Conservation (phyloP, 257 asterid species). For the Solanum paucissectum region DNA sequence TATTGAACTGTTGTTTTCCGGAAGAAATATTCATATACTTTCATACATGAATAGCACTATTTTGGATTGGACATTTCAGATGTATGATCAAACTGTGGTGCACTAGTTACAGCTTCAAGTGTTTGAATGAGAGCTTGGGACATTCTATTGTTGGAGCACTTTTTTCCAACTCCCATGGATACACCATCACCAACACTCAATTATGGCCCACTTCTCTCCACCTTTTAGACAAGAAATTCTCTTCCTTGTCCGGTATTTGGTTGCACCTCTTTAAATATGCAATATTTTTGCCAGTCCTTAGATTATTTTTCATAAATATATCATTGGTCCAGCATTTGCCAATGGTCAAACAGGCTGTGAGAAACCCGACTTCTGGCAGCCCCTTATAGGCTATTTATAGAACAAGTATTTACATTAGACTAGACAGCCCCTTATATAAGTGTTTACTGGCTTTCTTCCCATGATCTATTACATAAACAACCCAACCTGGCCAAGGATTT, state of each 20-base stretch:
- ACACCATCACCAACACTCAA: too few relatives aligned
- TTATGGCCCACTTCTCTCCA: too few relatives aligned
- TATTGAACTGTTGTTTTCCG: neutral
- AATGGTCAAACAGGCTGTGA: neutral
- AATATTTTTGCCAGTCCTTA: too few relatives aligned
- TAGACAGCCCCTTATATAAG: too few relatives aligned
- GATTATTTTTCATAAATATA: too few relatives aligned
- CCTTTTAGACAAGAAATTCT: too few relatives aligned
- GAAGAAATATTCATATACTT: neutral
- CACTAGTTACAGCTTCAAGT: neutral
- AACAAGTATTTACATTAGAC: neutral
- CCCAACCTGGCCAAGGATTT: constrained; percentile 94
- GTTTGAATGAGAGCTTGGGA: neutral
- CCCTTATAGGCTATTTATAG: too few relatives aligned
- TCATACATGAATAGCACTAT: neutral
- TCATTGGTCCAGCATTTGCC: too few relatives aligned
- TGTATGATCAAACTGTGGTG: neutral
- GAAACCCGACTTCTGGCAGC: too few relatives aligned
- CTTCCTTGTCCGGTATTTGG: too few relatives aligned
- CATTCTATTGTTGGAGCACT: neutral
- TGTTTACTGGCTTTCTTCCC: constrained; percentile 9
- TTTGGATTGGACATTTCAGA: neutral
- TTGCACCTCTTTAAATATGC: too few relatives aligned
- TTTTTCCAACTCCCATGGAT: too few relatives aligned
- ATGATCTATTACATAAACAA: constrained; percentile 48